These are phyloP conservation scores for Lasiosphaeria ovina DNA, from an alignment of 495 filamentous ascomycete species.

Conservation along the genomic window DNA sequence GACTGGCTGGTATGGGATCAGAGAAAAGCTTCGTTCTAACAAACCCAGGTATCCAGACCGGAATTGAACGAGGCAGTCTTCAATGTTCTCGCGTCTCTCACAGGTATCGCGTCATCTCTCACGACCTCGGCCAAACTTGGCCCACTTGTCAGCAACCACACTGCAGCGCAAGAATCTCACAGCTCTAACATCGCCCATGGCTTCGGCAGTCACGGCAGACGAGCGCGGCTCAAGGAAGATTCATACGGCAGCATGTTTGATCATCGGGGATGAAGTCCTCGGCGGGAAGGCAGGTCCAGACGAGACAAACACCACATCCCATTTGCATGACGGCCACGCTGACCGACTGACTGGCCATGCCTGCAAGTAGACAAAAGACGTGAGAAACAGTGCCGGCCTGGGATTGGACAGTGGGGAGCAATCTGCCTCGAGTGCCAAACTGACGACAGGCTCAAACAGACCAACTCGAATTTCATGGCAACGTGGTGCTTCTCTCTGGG, in stretches of 20 bases:
- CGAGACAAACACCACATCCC: neutral
- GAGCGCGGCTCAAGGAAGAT: conserved; percentile 62
- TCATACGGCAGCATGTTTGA: conserved; percentile 87
- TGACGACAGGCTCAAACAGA: conserved; percentile 46
- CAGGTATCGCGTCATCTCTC: conserved; percentile 73
- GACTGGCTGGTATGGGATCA: too few relatives aligned
- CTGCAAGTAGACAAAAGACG: conserved; percentile 36
- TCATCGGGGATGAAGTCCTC: conserved; percentile 95
- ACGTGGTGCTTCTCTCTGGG: conserved; percentile 91
- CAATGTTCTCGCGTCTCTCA: conserved; percentile 73
- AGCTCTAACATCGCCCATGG: conserved; percentile 39
- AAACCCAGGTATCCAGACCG: too few relatives aligned
- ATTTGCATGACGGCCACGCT: too few relatives aligned
- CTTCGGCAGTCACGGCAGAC: conserved; percentile 45
- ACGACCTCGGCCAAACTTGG: conserved; percentile 56
- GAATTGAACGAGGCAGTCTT: neutral
- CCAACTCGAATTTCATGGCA: conserved; percentile 88
- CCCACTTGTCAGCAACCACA: conserved; percentile 46
- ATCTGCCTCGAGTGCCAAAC: neutral
- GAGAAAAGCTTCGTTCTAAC: too few relatives aligned
- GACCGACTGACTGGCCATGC: neutral
- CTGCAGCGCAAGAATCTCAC: conserved; percentile 14
- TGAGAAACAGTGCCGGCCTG: conserved; percentile 9
- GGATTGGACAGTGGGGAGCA: neutral
- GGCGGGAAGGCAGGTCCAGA: conserved; percentile 76